A percentile compares a stretch with the other conserved stretches of the same genome.
phyloP scores from a whole-genome alignment of 139 green algal genomes.

The Chlamydomonas incerta region DNA sequence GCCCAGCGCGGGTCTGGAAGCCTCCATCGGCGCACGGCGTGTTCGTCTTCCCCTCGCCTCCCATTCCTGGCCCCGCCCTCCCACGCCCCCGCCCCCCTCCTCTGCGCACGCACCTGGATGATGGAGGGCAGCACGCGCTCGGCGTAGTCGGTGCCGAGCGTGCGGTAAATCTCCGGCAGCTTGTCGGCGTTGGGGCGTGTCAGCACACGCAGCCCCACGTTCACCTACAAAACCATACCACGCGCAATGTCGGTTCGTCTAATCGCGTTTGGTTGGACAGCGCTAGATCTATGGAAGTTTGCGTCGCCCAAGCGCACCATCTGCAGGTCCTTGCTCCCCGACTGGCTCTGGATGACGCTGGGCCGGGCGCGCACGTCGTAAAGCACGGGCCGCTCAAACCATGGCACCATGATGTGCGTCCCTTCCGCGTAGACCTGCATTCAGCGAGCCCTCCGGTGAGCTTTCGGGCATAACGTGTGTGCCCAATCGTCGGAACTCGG shows the following conservation, averaged over 20 bases:
- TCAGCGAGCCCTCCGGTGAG: neutral
- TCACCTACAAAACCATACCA: constrained; percentile 76
- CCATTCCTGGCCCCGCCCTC: too few species aligned
- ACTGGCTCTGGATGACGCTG: constrained; percentile 93
- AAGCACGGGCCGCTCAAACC: constrained; percentile 97
- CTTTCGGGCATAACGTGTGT: neutral
- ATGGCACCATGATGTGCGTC: constrained; percentile 98
- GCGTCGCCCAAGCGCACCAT: constrained; percentile 77
- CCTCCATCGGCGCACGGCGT: too few species aligned
- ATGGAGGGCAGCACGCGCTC: constrained; percentile 98
- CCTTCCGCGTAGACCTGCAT: constrained; percentile 95
- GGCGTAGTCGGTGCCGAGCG: constrained; percentile 91
- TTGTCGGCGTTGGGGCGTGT: constrained; percentile 88
- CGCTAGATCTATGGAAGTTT: neutral
- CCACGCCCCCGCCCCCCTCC: neutral
- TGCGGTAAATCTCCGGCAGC: constrained; percentile 96
- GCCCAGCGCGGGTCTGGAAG: too few species aligned
- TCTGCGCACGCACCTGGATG: constrained; percentile 77
- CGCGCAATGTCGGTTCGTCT: neutral
- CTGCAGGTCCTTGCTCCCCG: constrained; percentile 95
- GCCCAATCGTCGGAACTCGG: neutral
- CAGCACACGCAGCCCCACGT: constrained; percentile 97
- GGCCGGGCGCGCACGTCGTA: constrained; percentile 97
- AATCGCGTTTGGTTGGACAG: neutral
- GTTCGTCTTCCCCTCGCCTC: too few species aligned